These are phyloP conservation scores for Chalciporus piperatus DNA, from an alignment of 768 basidiomycete genomes.

Conservation along the genomic window DNA sequence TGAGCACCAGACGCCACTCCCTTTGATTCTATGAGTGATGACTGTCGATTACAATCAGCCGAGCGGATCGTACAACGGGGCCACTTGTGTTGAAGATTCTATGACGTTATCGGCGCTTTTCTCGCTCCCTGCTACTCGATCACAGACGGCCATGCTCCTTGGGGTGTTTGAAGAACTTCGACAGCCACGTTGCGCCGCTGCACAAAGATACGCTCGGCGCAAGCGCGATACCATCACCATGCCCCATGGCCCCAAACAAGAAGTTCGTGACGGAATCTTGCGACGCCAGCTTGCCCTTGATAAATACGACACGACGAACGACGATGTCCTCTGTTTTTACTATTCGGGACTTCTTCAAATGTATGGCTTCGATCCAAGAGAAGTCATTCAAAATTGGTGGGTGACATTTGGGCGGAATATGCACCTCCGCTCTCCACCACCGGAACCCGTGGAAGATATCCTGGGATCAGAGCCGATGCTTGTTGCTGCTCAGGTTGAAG, in stretches of 20 bases:
- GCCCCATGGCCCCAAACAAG: constrained; percentile 42
- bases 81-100: constrained; percentile 57
- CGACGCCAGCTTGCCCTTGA: constrained; percentile 25
- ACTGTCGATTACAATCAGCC: constrained; percentile 36
- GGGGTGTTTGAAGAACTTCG: constrained; percentile 58
- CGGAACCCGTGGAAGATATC: neutral
- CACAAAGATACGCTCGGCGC: constrained; percentile 40
- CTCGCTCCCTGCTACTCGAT: constrained; percentile 41
- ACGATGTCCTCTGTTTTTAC: constrained; percentile 41
- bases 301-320: constrained; percentile 38
- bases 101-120: constrained; percentile 57
- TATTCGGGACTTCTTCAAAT: constrained; percentile 51
- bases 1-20: constrained; percentile 13
- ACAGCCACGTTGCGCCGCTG: constrained; percentile 41
- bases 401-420: constrained; percentile 43
- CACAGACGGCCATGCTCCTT: constrained; percentile 49
- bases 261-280: constrained; percentile 41
- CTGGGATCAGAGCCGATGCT: constrained; percentile 1
- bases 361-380: constrained; percentile 47
- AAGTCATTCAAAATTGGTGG: constrained; percentile 64
- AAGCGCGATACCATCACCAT: constrained; percentile 42
- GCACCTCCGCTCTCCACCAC: neutral
- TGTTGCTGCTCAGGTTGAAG: constrained; percentile 15
- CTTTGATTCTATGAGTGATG: neutral
- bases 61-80: constrained; percentile 44